phyloP scores from a whole-genome alignment of 257 asterid species.

The Nicotiana knightiana region DNA sequence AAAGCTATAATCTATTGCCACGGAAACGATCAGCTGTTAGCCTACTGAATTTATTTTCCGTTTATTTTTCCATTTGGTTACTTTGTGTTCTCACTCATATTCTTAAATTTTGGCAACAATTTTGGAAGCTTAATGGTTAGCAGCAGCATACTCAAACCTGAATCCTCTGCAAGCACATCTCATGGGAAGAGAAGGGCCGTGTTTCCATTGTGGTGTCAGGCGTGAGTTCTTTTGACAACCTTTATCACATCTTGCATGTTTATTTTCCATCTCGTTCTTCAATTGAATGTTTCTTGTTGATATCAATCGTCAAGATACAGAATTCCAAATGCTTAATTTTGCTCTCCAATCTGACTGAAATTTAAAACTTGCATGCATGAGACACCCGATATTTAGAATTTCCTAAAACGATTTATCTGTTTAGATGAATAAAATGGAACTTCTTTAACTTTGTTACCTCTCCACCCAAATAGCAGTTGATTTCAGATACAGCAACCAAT shows the following conservation, averaged over 20 bases:
- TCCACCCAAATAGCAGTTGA: background rate
- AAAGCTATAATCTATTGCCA: background rate
- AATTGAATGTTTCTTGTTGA: background rate
- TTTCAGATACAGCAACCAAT: background rate
- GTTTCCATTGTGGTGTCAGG: conserved; percentile 18
- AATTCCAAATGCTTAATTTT: background rate
- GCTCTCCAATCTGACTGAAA: background rate
- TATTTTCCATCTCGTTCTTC: background rate
- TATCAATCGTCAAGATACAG: background rate
- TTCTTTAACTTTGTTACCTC: background rate
- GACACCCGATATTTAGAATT: background rate
- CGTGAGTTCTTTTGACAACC: conserved; percentile 8
- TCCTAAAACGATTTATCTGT: background rate
- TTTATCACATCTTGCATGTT: background rate
- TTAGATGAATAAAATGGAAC: background rate
- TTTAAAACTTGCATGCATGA: background rate
- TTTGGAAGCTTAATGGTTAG: background rate
- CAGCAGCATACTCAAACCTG: background rate
- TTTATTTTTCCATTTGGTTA: no score
- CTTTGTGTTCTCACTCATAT: background rate
- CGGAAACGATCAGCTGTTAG: background rate
- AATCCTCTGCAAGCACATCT: background rate
- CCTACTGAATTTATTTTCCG: background rate
- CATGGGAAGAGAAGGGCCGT: conserved; percentile 18
- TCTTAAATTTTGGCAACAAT: background rate